Evolutionary conservation across 345 rosid species (phyloP).

Genomic region (Eucalyptus urophylla): DNA sequence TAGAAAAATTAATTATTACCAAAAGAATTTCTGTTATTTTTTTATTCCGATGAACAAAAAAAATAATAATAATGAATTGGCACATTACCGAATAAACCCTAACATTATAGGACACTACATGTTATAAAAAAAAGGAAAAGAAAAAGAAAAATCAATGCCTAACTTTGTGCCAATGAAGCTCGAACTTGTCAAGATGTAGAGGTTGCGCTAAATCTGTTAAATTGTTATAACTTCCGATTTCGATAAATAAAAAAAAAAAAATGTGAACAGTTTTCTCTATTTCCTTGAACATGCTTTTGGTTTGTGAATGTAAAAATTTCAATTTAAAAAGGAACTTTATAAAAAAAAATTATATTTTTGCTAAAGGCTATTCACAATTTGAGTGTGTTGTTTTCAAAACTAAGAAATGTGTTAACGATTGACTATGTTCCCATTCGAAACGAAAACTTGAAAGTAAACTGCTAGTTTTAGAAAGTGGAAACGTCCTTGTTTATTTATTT

Average conservation of each 20-base stretch:
- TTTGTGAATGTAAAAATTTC: not conserved
- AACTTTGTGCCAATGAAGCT: not conserved
- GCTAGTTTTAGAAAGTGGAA: too few species aligned
- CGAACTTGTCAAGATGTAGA: not conserved
- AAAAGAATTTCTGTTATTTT: rapidly evolving
- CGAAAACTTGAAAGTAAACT: too few species aligned
- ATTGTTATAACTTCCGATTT: not conserved
- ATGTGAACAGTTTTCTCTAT: not conserved
- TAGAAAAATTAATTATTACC: too few species aligned
- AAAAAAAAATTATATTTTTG: too few species aligned
- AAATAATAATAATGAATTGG: too few species aligned
- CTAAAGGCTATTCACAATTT: not conserved
- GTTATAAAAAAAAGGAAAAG: too few species aligned
- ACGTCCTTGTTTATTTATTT: too few species aligned
- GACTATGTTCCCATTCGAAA: not conserved
- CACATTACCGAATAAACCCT: too few species aligned
- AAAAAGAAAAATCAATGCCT: not conserved
- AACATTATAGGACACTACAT: not conserved
- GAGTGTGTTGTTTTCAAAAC: not conserved
- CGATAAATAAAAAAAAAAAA: not conserved
- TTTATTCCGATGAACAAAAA: too few species aligned
- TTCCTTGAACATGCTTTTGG: not conserved
- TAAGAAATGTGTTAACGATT: not conserved
- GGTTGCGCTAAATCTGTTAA: not conserved
- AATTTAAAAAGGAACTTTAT: not conserved